Conservation (phyloP, 1,284 basidiomycete genomes). For the Naganishia cerealis region DNA sequence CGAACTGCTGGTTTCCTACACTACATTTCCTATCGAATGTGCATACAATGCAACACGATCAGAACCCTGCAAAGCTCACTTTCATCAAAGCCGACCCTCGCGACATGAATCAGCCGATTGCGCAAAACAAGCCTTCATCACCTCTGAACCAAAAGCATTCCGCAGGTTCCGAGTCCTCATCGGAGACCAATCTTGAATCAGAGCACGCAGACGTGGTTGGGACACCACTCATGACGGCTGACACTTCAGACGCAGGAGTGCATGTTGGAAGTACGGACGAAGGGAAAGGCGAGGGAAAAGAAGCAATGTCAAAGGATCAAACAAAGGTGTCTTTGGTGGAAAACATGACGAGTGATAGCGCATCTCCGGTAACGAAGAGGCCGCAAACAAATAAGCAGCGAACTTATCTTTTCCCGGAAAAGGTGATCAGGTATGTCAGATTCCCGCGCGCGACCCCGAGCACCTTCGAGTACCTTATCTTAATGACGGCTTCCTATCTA, state of each 20-base stretch:
- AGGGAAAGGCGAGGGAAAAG: neutral
- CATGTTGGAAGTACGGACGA: neutral
- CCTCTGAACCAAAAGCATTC: neutral
- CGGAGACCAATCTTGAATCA: conserved; percentile 4
- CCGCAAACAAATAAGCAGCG: neutral
- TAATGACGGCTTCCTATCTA: neutral
- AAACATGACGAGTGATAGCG: neutral
- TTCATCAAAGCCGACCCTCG: neutral
- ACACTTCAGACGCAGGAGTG: neutral
- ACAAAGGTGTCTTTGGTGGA: neutral
- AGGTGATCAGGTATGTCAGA: conserved; percentile 17
- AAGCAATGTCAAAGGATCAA: neutral
- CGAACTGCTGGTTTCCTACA: neutral
- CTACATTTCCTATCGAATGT: neutral
- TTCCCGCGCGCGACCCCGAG: neutral
- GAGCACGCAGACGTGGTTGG: conserved; percentile 16
- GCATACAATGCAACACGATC: neutral
- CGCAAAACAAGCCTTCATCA: neutral
- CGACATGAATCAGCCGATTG: neutral
- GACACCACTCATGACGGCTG: conserved; percentile 4
- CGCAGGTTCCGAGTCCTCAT: conserved; percentile 13
- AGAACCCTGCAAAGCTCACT: neutral
- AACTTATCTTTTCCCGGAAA: conserved; percentile 4
- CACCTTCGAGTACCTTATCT: neutral
- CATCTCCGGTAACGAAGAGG: neutral